Evolutionary conservation across 1,139 yeast genomes (phyloP), one percentile per base, ranked within the genome.

Genomic region (Sugiyamaella japonica): DNA sequence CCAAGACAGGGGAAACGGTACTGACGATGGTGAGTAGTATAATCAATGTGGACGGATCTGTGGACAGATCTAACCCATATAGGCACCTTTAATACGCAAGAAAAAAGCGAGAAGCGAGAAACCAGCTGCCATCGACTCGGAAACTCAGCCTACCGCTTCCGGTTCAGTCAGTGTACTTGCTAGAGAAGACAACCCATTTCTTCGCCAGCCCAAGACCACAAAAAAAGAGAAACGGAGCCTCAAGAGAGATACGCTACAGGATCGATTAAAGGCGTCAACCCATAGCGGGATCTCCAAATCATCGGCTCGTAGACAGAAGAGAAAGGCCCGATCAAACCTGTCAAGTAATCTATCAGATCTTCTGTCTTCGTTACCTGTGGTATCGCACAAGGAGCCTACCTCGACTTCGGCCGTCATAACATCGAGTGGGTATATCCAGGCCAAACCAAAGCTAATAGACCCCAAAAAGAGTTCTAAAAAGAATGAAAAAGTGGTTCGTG

Each of bases 301-400:
- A 7, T 50, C 66, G 3, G 47, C 55, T 25, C 48, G 62, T 16
- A 59, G 69, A 15, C 60, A 55, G 43, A 63, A 60, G 36, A 56
- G 64, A 12, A 70, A 70, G 45, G 63, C 61, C 28, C 59, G 61
- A 39, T 48, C 63, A 1, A 67, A 68, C 16, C 62, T 71, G 12
- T 65, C 62, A 0, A 68, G 70, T 16, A 61, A 60, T 16, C 63
- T 71, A 56, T 65, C 63, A 20, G 65, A 61, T 36, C 59, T 73
- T 16, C 61, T 71, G 32, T 61, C 63, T 2, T 63, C 69, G 1
- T 59, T 72, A 31, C 73, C 73, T 0, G 60, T 48, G 3, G 55
- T 59, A 12, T 54, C 20, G n/a, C n/a, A n/a, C n/a, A n/a, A n/a
- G n/a, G n/a, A n/a, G n/a, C n/a, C n/a, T n/a, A n/a, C n/a, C n/a